Conservation (phyloP, 441 rosid genomes). For the Croton setiger region DNA sequence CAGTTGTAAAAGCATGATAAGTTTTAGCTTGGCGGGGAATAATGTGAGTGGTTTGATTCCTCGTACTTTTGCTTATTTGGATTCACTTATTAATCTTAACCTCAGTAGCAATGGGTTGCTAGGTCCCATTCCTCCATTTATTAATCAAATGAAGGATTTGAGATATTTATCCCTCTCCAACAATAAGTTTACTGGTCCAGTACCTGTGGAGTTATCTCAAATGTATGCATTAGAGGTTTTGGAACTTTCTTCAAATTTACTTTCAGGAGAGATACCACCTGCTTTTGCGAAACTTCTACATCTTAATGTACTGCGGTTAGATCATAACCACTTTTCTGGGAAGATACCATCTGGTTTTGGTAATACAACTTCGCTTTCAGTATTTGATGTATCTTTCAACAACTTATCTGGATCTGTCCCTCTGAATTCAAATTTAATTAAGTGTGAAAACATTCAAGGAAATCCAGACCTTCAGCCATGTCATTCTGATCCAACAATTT, state of each 20-base stretch:
- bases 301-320: constrained; percentile 33
- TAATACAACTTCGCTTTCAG: constrained; percentile 28
- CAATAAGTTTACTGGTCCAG: constrained; percentile 34
- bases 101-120: constrained; percentile 39
- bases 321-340: constrained; percentile 40
- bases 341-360: constrained; percentile 36
- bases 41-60: constrained; percentile 36
- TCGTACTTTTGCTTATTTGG: constrained; percentile 19
- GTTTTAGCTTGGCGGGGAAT: constrained; percentile 38
- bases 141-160: constrained; percentile 30
- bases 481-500: constrained; percentile 21
- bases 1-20: constrained; percentile 38
- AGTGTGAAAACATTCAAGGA: constrained; percentile 34
- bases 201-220: constrained; percentile 37
- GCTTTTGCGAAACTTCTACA: constrained; percentile 29
- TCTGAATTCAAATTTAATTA: constrained; percentile 23
- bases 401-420: constrained; percentile 41
- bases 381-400: constrained; percentile 45
- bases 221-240: constrained; percentile 31
- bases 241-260: constrained; percentile 44
- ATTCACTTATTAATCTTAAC: constrained; percentile 31
- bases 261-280: constrained; percentile 39
- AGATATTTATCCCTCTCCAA: constrained; percentile 36
- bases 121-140: constrained; percentile 32
- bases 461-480: constrained; percentile 44